Evolutionary conservation across 306 rosid species (phyloP), one percentile per base, ranked within the genome.

Genomic region (Glycyrrhiza uralensis): DNA sequence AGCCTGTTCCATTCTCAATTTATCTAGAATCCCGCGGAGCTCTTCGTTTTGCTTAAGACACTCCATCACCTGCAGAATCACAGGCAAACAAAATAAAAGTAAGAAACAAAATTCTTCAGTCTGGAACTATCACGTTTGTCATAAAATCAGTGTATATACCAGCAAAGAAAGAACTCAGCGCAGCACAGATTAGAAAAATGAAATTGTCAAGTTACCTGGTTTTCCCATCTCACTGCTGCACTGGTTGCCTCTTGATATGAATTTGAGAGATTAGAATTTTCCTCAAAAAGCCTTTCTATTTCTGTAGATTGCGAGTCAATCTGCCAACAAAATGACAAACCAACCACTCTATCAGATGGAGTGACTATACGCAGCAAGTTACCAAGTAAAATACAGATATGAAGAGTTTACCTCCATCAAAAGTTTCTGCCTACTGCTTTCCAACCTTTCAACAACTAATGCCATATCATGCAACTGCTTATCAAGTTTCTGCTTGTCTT

Each of bases 401-500:
- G 11, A 12, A 66, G 78, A 51, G 73, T 35, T 72, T 54, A 91
- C 98, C 94, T 89, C 96, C 74, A 74, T 84, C 26, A 94, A 81
- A 85, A 94, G 97, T 61, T 94, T 94, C 82, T 89, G 97, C 82
- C 95, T 91, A 63, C 98, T 91, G 75, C 82, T 89, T 82, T 94
- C 98, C 90, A 94, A 62, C 82, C 89, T 89, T 80, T 94, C 97
- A 35, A 94, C 82, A 49, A 77, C 97, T 46, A 94, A 81, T 17
- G 98, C 98, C 97, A 94, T 86, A 80, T 94, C 95, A 82, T 91
- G 98, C 82, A 91, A 78, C 83, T 82, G 92, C 83, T 85, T 79
- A 88, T 94, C 97, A 77, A 91, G 88, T 85, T 85, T 91, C 54
- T 83, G 89, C 80, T 75, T 94, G 77, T 94, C 96, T 67, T 89